Base-by-base conservation (phyloP, 495 filamentous ascomycete species). In the Annulohypoxylon stygium region DNA sequence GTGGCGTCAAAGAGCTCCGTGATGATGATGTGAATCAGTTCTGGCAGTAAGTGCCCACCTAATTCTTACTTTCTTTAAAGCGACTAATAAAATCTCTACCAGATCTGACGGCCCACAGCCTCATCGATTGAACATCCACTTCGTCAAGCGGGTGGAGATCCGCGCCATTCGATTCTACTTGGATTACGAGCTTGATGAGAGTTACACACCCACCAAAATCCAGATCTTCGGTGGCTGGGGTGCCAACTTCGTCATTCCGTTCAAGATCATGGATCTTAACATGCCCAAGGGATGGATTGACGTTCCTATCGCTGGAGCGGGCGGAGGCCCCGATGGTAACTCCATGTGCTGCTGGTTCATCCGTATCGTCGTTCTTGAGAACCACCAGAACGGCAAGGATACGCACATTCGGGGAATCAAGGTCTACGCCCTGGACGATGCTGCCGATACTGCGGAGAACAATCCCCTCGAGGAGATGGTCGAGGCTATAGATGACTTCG, bases 341-440 rank as follows among this genome's bases (percentile, higher is more conserved):
- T 92, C 93, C 6, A 87, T 98, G 33, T 88, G 93, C 69, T 93
- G 91, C 39, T 97, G 92, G 83, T 88, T 98, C 50, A 85, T 98
- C 11, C 94, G 97, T 79, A 89, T 98, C 59, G 88, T 89, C 58
- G 87, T 99, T 70, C 87, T 93, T 65, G 97, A 97, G 83, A 99
- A 99, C 75, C 96, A 99, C 81, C 96, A 99, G 84, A 99, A 99
- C 80, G 96, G 96, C 63, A 99, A 99, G 78, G 96, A 99, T 79
- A 99, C 96, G 3, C 96, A 99, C 86, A 89, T 99, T 45, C 90
- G 96, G 41, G 95, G 93, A 0, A 86, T 99, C 78, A 95, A 98
- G 85, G 89, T 99, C 26, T 99, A 93, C 78, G 93, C 93, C 4
- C 81, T 86, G 47, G 94, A 98, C 61, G 85, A 87, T 33, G 78